phyloP scores from a whole-genome alignment of 495 filamentous ascomycete genomes.

The Xylaria curta region DNA sequence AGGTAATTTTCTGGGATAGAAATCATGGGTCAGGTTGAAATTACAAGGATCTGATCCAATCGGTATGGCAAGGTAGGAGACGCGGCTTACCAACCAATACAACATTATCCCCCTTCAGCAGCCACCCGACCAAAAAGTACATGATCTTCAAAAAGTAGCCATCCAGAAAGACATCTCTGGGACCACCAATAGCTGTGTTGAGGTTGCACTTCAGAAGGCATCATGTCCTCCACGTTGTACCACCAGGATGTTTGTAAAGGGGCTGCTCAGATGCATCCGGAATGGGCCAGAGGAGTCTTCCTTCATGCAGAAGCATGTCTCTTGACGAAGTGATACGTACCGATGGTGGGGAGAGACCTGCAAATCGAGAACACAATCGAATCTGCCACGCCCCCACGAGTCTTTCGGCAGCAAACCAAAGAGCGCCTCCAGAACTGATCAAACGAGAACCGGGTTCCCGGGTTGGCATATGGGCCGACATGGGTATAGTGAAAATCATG shows the following conservation, averaged over 20 bases:
- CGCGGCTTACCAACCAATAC: conserved; percentile 29
- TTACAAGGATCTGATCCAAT: conserved; percentile 22
- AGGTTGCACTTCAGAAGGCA: neutral
- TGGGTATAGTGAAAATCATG: conserved; percentile 13
- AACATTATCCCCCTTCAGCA: conserved; percentile 21
- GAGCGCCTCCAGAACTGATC: neutral
- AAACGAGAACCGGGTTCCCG: conserved; percentile 24
- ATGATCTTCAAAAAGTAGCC: conserved; percentile 19
- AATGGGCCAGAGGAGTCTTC: neutral
- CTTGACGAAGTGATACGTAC: conserved; percentile 12
- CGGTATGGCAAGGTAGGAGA: conserved; percentile 20
- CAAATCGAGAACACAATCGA: conserved; percentile 24
- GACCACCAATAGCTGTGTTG: neutral
- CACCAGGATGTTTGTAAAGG: conserved; percentile 1
- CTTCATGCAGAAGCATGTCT: conserved; percentile 5
- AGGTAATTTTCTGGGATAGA: neutral
- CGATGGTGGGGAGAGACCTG: conserved; percentile 11
- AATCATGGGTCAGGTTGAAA: conserved; percentile 22
- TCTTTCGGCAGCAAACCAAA: conserved; percentile 12
- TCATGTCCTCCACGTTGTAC: conserved; percentile 9
- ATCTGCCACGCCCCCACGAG: conserved; percentile 16
- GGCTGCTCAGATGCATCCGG: neutral
- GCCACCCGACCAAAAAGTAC: conserved; percentile 26
- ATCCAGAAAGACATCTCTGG: conserved; percentile 7
- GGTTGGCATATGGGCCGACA: conserved; percentile 13